Conservation (phyloP, 805 yeast species). For the Saturnispora dispora region DNA sequence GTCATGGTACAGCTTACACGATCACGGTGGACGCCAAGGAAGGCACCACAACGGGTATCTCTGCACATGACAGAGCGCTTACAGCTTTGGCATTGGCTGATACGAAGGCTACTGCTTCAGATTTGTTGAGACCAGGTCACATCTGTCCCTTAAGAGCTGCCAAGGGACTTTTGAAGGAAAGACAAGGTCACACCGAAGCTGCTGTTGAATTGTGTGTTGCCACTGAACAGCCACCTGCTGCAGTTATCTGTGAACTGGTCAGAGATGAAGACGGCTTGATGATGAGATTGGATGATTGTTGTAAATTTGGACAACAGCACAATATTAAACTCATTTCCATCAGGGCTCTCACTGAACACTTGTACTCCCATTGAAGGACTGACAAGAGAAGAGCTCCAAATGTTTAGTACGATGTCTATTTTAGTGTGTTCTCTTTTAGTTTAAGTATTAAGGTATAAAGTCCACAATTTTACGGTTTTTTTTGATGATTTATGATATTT, state of each 20-base stretch:
- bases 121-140: conserved; percentile 90
- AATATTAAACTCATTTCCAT: conserved; percentile 69
- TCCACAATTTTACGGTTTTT: neutral
- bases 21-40: conserved; percentile 78
- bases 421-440: neutral
- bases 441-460: neutral
- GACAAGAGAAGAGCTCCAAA: neutral
- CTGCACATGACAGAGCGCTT: conserved; percentile 86
- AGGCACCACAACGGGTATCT: conserved; percentile 95
- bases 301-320: conserved; percentile 52
- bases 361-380: conserved; percentile 24
- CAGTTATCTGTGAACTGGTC: conserved; percentile 89
- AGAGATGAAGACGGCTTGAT: conserved; percentile 88
- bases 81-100: conserved; percentile 70
- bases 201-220: conserved; percentile 78
- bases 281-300: conserved; percentile 89
- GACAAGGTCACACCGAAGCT: conserved; percentile 98
- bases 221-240: conserved; percentile 76
- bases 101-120: conserved; percentile 43
- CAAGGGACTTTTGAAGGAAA: conserved; percentile 67
- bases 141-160: conserved; percentile 86
- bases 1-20: conserved; percentile 96
- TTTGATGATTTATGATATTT: neutral
- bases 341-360: conserved; percentile 55
- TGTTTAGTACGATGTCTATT: neutral